Evolutionary conservation across 2,329 filamentous ascomycete species (phyloP).

Genomic region (Alternaria conjuncta): DNA sequence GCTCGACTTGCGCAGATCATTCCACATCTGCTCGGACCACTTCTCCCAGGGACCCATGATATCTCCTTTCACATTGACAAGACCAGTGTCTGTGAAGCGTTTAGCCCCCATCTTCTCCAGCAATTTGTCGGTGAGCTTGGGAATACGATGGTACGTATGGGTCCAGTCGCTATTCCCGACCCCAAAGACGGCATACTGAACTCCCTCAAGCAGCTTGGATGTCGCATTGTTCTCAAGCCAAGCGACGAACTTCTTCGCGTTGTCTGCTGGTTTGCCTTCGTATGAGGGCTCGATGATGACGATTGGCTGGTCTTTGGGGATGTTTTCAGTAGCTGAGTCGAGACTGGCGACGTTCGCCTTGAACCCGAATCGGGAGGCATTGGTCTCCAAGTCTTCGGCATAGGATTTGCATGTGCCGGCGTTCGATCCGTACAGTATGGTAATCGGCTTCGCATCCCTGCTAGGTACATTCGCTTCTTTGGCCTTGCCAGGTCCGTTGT

Average conservation of each 20-base stretch:
- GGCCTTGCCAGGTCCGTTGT: not conserved
- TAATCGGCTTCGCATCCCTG: conserved; percentile 56
- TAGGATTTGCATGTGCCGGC: conserved; percentile 76
- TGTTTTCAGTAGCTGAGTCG: conserved; percentile 65
- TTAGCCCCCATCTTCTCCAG: conserved; percentile 60
- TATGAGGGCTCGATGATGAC: conserved; percentile 75
- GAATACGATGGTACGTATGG: conserved; percentile 70
- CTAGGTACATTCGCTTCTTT: not conserved
- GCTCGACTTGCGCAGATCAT: conserved; percentile 2
- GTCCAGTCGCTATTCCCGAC: conserved; percentile 67
- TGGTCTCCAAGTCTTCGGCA: conserved; percentile 66
- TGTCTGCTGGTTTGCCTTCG: conserved; percentile 76
- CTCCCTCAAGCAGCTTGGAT: conserved; percentile 56
- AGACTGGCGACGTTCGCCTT: conserved; percentile 53
- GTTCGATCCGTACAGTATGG: conserved; percentile 77
- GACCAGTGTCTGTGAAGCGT: conserved; percentile 12
- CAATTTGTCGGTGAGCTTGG: conserved; percentile 65
- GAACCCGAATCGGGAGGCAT: conserved; percentile 65
- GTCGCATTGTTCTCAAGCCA: conserved; percentile 67
- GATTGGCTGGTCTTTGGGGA: conserved; percentile 67
- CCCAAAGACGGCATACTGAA: conserved; percentile 73
- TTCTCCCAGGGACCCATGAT: conserved; percentile 10
- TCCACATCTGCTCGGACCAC: conserved; percentile 11
- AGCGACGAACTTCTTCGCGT: conserved; percentile 70
- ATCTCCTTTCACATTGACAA: conserved; percentile 12